Evolutionary conservation across 768 basidiomycete species (phyloP).

Genomic region (Termitomyces sp.): DNA sequence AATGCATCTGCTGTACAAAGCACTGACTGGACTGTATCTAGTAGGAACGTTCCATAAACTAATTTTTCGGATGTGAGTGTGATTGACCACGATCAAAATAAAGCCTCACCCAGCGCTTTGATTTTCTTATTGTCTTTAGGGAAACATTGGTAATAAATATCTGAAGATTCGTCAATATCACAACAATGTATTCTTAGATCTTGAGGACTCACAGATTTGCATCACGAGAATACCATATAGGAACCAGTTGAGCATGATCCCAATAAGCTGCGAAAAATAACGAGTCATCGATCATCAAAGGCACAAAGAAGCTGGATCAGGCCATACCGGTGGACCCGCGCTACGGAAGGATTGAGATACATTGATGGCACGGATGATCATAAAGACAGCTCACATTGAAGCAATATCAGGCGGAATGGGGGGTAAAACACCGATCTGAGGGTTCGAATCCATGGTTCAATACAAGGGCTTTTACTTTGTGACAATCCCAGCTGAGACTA

Average conservation of each 20-base stretch:
- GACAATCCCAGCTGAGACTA: too few species aligned
- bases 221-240: conserved; percentile 7
- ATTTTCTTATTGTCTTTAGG: not conserved
- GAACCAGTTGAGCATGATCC: conserved; percentile 10
- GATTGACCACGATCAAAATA: not conserved
- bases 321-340: not conserved
- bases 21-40: not conserved
- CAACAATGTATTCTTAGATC: not conserved
- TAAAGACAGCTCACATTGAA: not conserved
- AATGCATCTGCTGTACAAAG: conserved; percentile 6
- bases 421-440: not conserved
- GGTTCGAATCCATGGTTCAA: not conserved
- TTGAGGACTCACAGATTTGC: conserved; percentile 2
- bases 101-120: not conserved
- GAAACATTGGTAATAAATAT: not conserved
- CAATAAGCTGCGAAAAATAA: not conserved
- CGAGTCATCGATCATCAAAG: not conserved
- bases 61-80: not conserved
- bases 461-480: not conserved
- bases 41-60: not conserved
- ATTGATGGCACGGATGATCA: not conserved
- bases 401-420: not conserved
- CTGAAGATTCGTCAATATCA: not conserved
- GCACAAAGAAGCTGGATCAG: not conserved
- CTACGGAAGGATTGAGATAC: not conserved